Evolutionary conservation across 352 stramenopile species (phyloP).

Genomic region (Phytophthora pluvialis): DNA sequence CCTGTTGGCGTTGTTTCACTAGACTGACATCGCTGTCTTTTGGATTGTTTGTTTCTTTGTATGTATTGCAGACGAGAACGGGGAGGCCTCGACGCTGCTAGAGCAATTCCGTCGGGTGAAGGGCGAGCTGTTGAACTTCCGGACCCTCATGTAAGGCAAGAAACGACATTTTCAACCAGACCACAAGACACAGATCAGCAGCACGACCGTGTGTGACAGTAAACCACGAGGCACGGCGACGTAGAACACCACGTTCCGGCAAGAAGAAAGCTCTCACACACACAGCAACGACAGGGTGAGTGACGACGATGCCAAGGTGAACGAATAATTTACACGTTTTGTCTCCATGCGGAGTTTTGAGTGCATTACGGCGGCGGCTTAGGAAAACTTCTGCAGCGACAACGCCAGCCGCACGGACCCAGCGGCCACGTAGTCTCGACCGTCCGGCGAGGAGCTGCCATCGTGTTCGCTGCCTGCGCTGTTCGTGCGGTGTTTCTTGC

Average conservation of each 20-base stretch:
- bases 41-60: constrained; percentile 13
- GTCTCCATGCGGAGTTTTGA: constrained; percentile 22
- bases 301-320: constrained; percentile 23
- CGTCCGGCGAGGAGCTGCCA: constrained; percentile 16
- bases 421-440: constrained; percentile 53
- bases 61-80: constrained; percentile 54
- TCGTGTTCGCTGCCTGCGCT: constrained; percentile 43
- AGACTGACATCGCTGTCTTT: constrained; percentile 18
- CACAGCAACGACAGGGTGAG: neutral
- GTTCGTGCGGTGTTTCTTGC: constrained; percentile 46
- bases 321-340: constrained; percentile 71
- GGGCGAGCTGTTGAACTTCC: constrained; percentile 74
- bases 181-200: constrained; percentile 2
- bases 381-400: constrained; percentile 65
- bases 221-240: constrained; percentile 15
- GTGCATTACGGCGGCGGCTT: constrained; percentile 10
- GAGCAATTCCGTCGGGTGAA: constrained; percentile 82
- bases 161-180: constrained; percentile 16
- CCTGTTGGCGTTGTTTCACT: neutral
- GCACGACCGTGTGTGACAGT: constrained; percentile 9
- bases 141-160: constrained; percentile 62
- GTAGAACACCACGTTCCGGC: too few species aligned
- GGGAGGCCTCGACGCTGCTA: constrained; percentile 62
- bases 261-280: too few species aligned
- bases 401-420: constrained; percentile 68